Percentiles rank a stretch among this genome's conserved stretches.
Evolutionary conservation across 257 asterid genomes (phyloP).

Genomic region (Haberlea rhodopensis): DNA sequence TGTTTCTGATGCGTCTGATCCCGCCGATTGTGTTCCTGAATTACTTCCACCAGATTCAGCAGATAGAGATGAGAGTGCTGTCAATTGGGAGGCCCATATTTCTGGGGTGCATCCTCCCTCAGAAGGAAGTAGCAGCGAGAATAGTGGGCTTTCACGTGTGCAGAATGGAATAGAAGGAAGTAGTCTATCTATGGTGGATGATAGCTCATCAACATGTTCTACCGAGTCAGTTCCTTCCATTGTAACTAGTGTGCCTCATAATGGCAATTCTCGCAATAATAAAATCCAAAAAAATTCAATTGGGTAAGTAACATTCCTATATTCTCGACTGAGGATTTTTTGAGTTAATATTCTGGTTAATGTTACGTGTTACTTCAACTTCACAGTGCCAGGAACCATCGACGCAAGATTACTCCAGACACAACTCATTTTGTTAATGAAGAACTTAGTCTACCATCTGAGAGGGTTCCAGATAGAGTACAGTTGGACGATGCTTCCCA

Average conservation of each 20-base stretch:
- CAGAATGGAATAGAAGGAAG: slow-evolving; percentile 61
- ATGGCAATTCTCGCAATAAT: slow-evolving; percentile 32
- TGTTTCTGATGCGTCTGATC: slow-evolving; percentile 45
- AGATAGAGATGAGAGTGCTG: slow-evolving; percentile 36
- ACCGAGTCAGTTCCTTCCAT: slow-evolving; percentile 78
- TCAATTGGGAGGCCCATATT: slow-evolving; percentile 45
- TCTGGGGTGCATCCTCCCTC: slow-evolving; percentile 57
- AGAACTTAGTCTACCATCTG: slow-evolving; percentile 41
- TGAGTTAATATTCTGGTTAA: slow-evolving; percentile 1
- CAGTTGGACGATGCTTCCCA: slow-evolving; percentile 32
- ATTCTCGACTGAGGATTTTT: not conserved
- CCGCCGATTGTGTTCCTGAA: slow-evolving; percentile 41
- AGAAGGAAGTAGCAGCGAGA: slow-evolving; percentile 47
- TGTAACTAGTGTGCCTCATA: slow-evolving; percentile 39
- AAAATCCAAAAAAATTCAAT: slow-evolving; percentile 53
- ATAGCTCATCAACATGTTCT: slow-evolving; percentile 90
- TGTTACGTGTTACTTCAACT: slow-evolving; percentile 15
- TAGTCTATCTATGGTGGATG: slow-evolving; percentile 58
- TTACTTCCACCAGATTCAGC: slow-evolving; percentile 35
- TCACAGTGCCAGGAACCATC: slow-evolving; percentile 56
- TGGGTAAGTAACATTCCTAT: slow-evolving; percentile 39
- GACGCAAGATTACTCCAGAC: slow-evolving; percentile 40
- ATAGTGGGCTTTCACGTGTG: slow-evolving; percentile 44
- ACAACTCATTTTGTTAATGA: slow-evolving; percentile 47
- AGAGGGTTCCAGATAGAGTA: slow-evolving; percentile 35